These are phyloP conservation scores for Dipteronia sinensis DNA, from an alignment of 345 rosid species.

Conservation along the genomic window DNA sequence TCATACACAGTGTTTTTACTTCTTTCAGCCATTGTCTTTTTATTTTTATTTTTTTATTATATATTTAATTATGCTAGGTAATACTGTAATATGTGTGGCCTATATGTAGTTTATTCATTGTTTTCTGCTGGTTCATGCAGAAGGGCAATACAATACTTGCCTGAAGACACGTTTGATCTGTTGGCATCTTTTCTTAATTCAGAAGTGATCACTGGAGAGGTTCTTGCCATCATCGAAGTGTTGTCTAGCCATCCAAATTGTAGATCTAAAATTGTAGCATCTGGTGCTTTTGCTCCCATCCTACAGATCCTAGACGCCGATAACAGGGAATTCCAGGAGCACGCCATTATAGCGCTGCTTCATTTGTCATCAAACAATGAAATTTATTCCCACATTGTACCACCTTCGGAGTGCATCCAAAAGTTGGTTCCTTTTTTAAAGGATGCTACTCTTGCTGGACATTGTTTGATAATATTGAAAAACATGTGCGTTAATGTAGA, in stretches of 20 bases:
- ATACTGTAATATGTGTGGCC: not conserved
- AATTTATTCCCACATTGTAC: constrained; percentile 44
- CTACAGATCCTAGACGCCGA: constrained; percentile 45
- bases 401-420: constrained; percentile 50
- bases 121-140: constrained; percentile 44
- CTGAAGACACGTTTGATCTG: constrained; percentile 48
- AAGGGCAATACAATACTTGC: constrained; percentile 39
- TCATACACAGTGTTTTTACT: not conserved
- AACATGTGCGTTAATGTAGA: constrained; percentile 56
- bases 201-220: constrained; percentile 49
- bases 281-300: constrained; percentile 53
- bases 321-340: constrained; percentile 42
- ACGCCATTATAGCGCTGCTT: constrained; percentile 54
- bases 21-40: not conserved
- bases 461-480: constrained; percentile 46
- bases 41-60: too few relatives aligned
- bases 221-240: constrained; percentile 52
- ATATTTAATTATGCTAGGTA: not conserved
- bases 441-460: constrained; percentile 41
- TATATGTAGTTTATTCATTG: constrained; percentile 2
- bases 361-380: constrained; percentile 56
- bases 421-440: constrained; percentile 59
- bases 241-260: constrained; percentile 47
- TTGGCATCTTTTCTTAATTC: constrained; percentile 55
- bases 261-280: constrained; percentile 47